These are phyloP conservation scores for Euphrasia arctica DNA, from an alignment of 305 asterid genomes.

Conservation along the genomic window DNA sequence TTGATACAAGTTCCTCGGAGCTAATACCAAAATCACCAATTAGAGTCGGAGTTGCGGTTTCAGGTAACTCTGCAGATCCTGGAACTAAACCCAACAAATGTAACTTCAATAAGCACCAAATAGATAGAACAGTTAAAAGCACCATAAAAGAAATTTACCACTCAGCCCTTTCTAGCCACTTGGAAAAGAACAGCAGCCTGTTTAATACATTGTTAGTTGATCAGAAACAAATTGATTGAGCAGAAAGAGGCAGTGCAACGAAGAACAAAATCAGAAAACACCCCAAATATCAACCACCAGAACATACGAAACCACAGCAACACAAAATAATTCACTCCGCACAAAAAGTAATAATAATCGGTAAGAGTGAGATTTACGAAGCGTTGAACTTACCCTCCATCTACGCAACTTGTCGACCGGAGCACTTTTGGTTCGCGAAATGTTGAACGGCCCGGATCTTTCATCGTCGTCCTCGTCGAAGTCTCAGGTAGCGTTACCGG, in stretches of 20 bases:
- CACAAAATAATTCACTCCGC: background rate
- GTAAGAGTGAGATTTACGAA: background rate
- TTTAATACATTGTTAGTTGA: conserved; percentile 22
- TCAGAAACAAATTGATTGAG: conserved; percentile 21
- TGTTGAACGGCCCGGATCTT: conserved; percentile 54
- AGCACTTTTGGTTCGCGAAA: conserved; percentile 77
- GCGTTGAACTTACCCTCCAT: conserved; percentile 71
- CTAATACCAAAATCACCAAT: too few species aligned
- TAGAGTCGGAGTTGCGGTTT: conserved; percentile 33
- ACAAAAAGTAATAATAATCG: conserved; percentile 10
- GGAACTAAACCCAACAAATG: conserved; percentile 36
- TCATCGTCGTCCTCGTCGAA: conserved; percentile 42
- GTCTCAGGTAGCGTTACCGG: conserved; percentile 31
- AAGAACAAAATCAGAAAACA: background rate
- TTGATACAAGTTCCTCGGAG: too few species aligned
- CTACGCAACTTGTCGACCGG: conserved; percentile 63
- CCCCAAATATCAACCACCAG: too few species aligned
- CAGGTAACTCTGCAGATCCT: conserved; percentile 41
- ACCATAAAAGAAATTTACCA: conserved; percentile 18
- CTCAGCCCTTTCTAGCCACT: conserved; percentile 38
- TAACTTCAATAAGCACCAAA: background rate
- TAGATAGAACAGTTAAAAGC: background rate
- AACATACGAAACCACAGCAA: too few species aligned
- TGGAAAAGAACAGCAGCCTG: conserved; percentile 96
- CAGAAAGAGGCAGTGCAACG: background rate